Evolutionary conservation across 768 basidiomycete genomes (phyloP).

Genomic region (Infundibulicybe gibba): DNA sequence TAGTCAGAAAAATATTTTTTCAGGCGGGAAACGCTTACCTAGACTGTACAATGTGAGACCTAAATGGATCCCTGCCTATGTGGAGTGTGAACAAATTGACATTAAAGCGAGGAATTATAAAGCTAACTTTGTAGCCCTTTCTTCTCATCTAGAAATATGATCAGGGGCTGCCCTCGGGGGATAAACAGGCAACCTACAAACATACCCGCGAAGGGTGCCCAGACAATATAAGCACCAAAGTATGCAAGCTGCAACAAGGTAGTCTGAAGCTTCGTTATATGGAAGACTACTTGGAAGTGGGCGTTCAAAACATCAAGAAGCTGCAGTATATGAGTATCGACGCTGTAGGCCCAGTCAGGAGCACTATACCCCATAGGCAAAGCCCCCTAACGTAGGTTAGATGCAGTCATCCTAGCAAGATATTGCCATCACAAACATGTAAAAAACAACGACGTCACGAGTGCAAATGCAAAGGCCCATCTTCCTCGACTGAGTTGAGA

Average conservation of each 20-base stretch:
- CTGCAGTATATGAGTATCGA: conserved; percentile 22
- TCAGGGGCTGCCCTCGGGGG: conserved; percentile 1
- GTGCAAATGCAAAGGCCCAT: conserved; percentile 58
- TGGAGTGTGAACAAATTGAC: neutral
- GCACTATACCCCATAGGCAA: conserved; percentile 56
- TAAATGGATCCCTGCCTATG: conserved; percentile 53
- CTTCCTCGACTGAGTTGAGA: conserved; percentile 39
- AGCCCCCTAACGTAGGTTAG: conserved; percentile 44
- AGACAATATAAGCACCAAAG: conserved; percentile 65
- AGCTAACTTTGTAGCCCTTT: conserved; percentile 59
- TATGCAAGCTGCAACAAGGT: conserved; percentile 75
- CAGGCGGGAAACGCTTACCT: conserved; percentile 24
- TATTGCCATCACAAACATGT: conserved; percentile 41
- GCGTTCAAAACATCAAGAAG: conserved; percentile 67
- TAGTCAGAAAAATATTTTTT: neutral
- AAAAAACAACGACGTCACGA: conserved; percentile 76
- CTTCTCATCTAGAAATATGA: conserved; percentile 44
- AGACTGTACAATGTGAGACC: conserved; percentile 57
- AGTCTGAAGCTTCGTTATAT: conserved; percentile 65
- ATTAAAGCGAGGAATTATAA: neutral
- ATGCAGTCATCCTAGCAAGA: neutral
- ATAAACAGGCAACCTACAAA: conserved; percentile 38
- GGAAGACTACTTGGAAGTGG: conserved; percentile 71
- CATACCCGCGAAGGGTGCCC: conserved; percentile 51
- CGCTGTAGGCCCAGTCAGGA: conserved; percentile 6